Conservation (phyloP, 768 basidiomycete genomes). For the Calocybe gangraenosa region DNA sequence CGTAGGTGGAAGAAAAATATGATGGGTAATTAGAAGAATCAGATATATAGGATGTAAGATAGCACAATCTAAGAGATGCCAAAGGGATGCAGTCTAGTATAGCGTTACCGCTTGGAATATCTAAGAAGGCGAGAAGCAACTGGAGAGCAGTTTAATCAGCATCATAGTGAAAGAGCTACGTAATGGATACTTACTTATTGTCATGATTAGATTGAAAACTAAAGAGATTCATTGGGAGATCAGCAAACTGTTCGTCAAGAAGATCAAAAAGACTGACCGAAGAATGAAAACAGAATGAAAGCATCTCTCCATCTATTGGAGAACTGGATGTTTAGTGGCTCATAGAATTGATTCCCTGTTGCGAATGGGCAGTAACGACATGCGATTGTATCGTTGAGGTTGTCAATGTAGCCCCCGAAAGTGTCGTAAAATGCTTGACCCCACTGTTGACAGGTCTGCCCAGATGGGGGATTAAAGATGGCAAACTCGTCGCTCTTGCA, state of each 20-base stretch:
- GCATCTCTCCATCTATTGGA: slow-evolving; percentile 64
- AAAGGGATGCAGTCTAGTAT: neutral
- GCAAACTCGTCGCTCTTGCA: slow-evolving; percentile 71
- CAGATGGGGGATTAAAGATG: slow-evolving; percentile 66
- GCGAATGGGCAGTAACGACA: slow-evolving; percentile 76
- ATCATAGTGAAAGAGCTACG: neutral
- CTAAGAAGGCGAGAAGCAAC: slow-evolving; percentile 71
- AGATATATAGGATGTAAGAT: no score
- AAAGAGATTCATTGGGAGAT: neutral
- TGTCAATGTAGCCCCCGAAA: slow-evolving; percentile 73
- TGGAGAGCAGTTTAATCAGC: slow-evolving; percentile 19
- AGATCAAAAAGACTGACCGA: slow-evolving; percentile 33
- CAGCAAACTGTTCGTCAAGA: neutral
- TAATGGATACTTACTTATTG: slow-evolving; percentile 34
- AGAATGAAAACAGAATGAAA: slow-evolving; percentile 61
- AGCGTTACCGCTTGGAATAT: slow-evolving; percentile 57
- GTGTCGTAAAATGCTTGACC: slow-evolving; percentile 56
- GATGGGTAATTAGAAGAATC: neutral
- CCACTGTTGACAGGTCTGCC: slow-evolving; percentile 72
- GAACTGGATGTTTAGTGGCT: slow-evolving; percentile 63
- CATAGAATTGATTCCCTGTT: slow-evolving; percentile 64
- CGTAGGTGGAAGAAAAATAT: neutral
- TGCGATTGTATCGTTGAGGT: slow-evolving; percentile 49
- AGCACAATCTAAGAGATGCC: no score
- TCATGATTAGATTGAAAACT: slow-evolving; percentile 69